phyloP scores from a whole-genome alignment of 2,329 filamentous ascomycete genomes.

The Exophiala lecanii-corni region DNA sequence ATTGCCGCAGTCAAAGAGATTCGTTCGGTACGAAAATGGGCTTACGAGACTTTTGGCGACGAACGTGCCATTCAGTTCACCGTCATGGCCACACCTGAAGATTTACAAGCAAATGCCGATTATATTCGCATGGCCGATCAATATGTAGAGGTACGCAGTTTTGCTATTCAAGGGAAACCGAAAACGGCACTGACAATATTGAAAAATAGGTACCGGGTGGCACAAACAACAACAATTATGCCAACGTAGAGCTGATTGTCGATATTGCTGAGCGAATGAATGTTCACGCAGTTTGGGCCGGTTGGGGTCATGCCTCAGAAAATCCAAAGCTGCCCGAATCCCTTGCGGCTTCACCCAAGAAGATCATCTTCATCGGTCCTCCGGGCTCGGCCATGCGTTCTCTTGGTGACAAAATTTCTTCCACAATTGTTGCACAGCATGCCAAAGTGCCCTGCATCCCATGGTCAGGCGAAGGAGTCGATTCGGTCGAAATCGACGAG shows the following conservation, averaged over 20 bases:
- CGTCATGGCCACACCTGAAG: slow-evolving; percentile 98
- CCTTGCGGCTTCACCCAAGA: slow-evolving; percentile 90
- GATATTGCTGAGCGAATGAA: slow-evolving; percentile 98
- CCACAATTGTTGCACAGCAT: slow-evolving; percentile 97
- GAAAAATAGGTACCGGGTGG: slow-evolving; percentile 82
- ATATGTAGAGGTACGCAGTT: slow-evolving; percentile 74
- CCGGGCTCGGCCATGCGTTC: slow-evolving; percentile 98
- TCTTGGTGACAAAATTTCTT: slow-evolving; percentile 98
- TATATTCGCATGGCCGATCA: slow-evolving; percentile 99
- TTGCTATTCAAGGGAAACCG: not conserved
- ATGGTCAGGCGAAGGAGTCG: slow-evolving; percentile 95
- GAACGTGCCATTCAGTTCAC: slow-evolving; percentile 98
- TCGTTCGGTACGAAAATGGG: slow-evolving; percentile 98
- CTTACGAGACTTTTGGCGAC: slow-evolving; percentile 98
- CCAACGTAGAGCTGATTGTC: slow-evolving; percentile 98
- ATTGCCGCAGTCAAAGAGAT: slow-evolving; percentile 99
- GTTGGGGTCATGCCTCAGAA: slow-evolving; percentile 98
- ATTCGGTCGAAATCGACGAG: slow-evolving; percentile 71
- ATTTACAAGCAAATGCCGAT: slow-evolving; percentile 94
- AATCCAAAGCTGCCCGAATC: slow-evolving; percentile 97
- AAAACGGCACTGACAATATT: slow-evolving; percentile 6
- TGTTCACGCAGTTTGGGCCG: slow-evolving; percentile 97
- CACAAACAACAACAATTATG: slow-evolving; percentile 99
- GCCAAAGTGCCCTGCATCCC: slow-evolving; percentile 94
- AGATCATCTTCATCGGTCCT: slow-evolving; percentile 98